phyloP scores from a whole-genome alignment of 23 red algal species.

The Gracilariopsis chorda region DNA sequence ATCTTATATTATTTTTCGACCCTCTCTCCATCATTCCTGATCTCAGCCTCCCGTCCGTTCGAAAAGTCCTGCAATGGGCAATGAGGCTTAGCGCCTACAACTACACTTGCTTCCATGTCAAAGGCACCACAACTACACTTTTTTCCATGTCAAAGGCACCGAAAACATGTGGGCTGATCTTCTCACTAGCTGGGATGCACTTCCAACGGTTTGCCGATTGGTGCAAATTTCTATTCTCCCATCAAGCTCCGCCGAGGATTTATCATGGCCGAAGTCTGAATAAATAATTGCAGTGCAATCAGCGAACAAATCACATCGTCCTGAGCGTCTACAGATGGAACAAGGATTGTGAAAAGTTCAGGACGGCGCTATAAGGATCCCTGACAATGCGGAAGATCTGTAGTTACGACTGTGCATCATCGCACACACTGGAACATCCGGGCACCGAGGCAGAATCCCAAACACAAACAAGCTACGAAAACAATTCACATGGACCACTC shows the following conservation, averaged over 20 bases:
- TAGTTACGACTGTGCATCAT: neutral
- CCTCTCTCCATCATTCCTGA: neutral
- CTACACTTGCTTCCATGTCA: neutral
- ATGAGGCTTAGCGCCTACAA: neutral
- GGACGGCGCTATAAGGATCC: neutral
- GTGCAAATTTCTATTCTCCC: too few species aligned
- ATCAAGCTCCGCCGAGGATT: too few species aligned
- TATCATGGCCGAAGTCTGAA: too few species aligned
- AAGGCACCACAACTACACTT: neutral
- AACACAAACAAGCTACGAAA: neutral
- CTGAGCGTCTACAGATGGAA: neutral
- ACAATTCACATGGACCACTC: neutral
- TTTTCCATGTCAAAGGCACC: neutral
- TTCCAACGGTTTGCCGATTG: too few species aligned
- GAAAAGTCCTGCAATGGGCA: neutral
- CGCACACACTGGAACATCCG: slow-evolving; percentile 8
- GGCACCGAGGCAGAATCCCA: neutral
- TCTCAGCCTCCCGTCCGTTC: neutral
- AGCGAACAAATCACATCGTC: neutral
- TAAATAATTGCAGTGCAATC: too few species aligned
- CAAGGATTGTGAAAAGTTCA: neutral
- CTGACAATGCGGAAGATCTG: neutral
- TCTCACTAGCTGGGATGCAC: neutral
- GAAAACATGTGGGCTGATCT: slow-evolving; percentile 8
- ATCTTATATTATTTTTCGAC: neutral